Evolutionary conservation across 1,284 basidiomycete genomes (phyloP).

Genomic region (Phaffia rhodozyma): DNA sequence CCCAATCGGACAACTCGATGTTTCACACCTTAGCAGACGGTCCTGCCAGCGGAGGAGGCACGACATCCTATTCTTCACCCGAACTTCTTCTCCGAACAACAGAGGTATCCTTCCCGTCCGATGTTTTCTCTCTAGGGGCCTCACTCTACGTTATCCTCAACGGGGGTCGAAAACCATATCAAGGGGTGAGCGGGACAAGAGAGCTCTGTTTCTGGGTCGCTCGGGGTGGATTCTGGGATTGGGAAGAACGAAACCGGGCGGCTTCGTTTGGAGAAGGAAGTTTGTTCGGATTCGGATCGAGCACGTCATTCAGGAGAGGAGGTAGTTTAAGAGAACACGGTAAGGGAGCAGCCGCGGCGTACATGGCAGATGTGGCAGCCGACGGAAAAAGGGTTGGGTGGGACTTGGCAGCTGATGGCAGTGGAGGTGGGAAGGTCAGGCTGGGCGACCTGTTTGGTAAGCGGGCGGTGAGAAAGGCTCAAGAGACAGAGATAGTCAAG

Average conservation of each 20-base stretch:
- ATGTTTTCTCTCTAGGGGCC: conserved; percentile 41
- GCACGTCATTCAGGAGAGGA: neutral
- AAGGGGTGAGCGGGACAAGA: conserved; percentile 29
- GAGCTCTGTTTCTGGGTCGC: conserved; percentile 39
- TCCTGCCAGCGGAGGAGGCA: conserved; percentile 39
- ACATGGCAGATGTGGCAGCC: neutral
- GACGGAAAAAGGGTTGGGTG: neutral
- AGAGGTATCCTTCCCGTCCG: conserved; percentile 35
- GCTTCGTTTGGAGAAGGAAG: conserved; percentile 22
- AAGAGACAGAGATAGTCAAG: neutral
- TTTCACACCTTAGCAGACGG: neutral
- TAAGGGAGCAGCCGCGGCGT: neutral
- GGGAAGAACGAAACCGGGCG: conserved; percentile 34
- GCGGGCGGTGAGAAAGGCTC: neutral
- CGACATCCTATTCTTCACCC: conserved; percentile 40
- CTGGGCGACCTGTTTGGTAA: neutral
- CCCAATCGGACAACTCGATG: conserved; percentile 23
- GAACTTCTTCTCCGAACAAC: conserved; percentile 36
- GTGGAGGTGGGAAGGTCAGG: neutral
- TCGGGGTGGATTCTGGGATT: conserved; percentile 38
- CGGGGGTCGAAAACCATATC: conserved; percentile 38
- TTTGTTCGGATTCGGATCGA: neutral
- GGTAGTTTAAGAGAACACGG: conserved; percentile 8
- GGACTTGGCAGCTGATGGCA: neutral
- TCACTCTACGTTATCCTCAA: conserved; percentile 38